Evolutionary conservation across 2,329 filamentous ascomycete species (phyloP).

Genomic region (Pezicula neosporulosa): DNA sequence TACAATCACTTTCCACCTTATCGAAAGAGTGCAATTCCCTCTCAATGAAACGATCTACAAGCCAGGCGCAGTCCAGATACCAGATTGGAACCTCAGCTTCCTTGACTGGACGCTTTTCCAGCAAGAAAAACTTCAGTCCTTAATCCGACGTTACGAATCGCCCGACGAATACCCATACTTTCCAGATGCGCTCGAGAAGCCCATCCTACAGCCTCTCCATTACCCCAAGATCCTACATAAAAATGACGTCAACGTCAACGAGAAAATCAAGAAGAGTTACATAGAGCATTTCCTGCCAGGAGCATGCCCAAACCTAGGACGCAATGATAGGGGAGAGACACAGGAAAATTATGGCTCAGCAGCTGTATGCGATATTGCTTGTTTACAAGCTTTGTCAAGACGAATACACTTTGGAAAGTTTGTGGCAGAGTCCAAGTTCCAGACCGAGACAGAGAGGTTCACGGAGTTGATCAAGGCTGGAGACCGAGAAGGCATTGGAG

Average conservation of each 20-base stretch:
- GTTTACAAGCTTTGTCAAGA: conserved; percentile 83
- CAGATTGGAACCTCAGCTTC: conserved; percentile 70
- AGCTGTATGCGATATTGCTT: conserved; percentile 86
- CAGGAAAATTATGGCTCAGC: conserved; percentile 95
- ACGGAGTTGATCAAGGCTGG: conserved; percentile 76
- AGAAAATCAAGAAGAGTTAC: conserved; percentile 82
- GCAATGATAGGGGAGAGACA: conserved; percentile 75
- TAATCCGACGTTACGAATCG: conserved; percentile 90
- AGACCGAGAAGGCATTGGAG: conserved; percentile 78
- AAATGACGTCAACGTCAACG: conserved; percentile 89
- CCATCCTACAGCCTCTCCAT: conserved; percentile 81
- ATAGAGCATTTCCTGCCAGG: conserved; percentile 77
- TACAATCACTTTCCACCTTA: conserved; percentile 94
- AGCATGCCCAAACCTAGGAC: conserved; percentile 75
- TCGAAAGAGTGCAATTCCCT: conserved; percentile 97
- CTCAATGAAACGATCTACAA: conserved; percentile 85
- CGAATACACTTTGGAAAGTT: conserved; percentile 98
- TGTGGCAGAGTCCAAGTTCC: conserved; percentile 94
- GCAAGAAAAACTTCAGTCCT: conserved; percentile 86
- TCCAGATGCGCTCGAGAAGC: conserved; percentile 70
- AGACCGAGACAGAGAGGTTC: conserved; percentile 75
- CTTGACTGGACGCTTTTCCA: conserved; percentile 92
- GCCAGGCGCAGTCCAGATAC: conserved; percentile 76
- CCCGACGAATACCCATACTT: conserved; percentile 99
- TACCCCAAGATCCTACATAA: conserved; percentile 86